Evolutionary conservation across 2,329 filamentous ascomycete species (phyloP).

Genomic region (Bisporella sp.): DNA sequence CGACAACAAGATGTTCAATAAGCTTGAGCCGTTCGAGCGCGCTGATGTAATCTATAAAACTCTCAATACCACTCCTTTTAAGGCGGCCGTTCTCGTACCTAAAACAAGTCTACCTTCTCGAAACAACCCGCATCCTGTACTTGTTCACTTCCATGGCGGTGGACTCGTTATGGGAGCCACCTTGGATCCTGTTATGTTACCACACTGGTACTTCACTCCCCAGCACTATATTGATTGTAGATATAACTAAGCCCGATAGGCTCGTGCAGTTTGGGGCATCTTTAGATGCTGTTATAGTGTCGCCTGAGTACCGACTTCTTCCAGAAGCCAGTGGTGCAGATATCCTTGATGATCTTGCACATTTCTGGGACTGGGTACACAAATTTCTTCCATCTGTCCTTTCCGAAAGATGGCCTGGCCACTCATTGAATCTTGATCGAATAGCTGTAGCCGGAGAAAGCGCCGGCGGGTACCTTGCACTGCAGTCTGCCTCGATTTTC

Average conservation of each 20-base stretch:
- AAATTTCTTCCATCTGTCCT: neutral
- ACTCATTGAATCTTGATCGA: neutral
- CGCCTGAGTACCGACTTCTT: slow-evolving; percentile 20
- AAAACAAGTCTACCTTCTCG: no score
- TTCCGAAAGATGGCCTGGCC: neutral
- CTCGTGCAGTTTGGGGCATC: slow-evolving; percentile 9
- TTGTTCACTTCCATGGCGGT: no score
- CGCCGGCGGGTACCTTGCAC: neutral
- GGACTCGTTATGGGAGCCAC: no score
- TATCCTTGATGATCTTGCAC: slow-evolving; percentile 31
- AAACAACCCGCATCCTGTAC: no score
- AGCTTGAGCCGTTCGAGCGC: no score
- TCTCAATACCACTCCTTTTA: no score
- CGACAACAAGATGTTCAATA: no score
- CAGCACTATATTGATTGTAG: neutral
- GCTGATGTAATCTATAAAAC: no score
- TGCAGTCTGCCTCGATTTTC: no score
- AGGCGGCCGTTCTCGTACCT: no score
- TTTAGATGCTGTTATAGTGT: slow-evolving; percentile 38
- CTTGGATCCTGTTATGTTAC: no score
- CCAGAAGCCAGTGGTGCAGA: neutral
- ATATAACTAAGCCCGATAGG: slow-evolving; percentile 25
- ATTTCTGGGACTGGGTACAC: slow-evolving; percentile 41
- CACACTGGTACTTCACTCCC: no score
- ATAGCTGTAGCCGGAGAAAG: neutral